Base-by-base conservation (phyloP, 345 rosid species). In the Camelina hispida region DNA sequence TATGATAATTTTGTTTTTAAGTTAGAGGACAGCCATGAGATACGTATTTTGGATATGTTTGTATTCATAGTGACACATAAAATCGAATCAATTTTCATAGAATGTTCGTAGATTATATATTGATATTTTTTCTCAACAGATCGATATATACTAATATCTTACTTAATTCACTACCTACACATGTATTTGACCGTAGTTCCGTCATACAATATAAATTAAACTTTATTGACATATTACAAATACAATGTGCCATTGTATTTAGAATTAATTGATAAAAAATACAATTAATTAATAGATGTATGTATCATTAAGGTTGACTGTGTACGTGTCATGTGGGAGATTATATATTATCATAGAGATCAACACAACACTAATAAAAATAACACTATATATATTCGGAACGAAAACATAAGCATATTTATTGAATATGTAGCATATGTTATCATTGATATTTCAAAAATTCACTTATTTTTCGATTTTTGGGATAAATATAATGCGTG, bases 1-100 rank as follows among this genome's bases (percentile, higher is more conserved):
- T 10, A 60, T 20, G 43, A 42, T 60, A 17, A 6, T 20, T 68
- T 43, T 28, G 10, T 67, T 42, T 23, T 18, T 52, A 46, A 11
- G 60, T 66, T 68, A 18, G 47, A 60, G n/a, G 74, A 76, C 69
- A 76, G 64, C 38, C 69, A 43, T 12, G n/a, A 52, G 53, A 57
- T 66, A 22, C 67, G n/a, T 48, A 47, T 48, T 43, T 34, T 57
- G 60, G 32, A 57, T 74, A 66, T 74, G 72, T 74, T 47, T 57
- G 60, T 54, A 23, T 17, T 18, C 44, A 54, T 30, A 34, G 22
- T 57, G 72, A 42, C 71, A 37, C 61, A 66, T 56, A 51, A 65
- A 74, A 66, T 48, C 20, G 2, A 48, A 34, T 73, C 30, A 34
- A 10, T 43, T 34, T 47, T 6, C 44, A 23, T 46, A 42, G 34